A percentile compares a stretch with the other conserved stretches of the same genome.
Evolutionary conservation across 1,284 basidiomycete species (phyloP).

Genomic region (Cryptococcus wingfieldii): DNA sequence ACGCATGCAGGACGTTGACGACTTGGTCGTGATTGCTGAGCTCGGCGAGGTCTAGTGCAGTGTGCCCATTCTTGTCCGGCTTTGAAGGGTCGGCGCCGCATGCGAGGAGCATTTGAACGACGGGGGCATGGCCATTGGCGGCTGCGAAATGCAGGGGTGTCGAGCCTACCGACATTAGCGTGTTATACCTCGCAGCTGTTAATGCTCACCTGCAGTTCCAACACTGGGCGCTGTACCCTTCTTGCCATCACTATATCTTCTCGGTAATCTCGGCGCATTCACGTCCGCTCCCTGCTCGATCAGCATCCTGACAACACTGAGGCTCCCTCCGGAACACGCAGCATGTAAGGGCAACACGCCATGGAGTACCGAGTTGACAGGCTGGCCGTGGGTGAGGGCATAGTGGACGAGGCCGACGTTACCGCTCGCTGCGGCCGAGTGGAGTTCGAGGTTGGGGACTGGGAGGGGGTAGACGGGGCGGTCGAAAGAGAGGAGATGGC

Average conservation of each 20-base stretch:
- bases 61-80: constrained; percentile 79
- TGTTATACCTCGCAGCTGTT: neutral
- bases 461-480: constrained; percentile 11
- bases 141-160: constrained; percentile 93
- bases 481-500: constrained; percentile 1
- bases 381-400: constrained; percentile 86
- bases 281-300: constrained; percentile 89
- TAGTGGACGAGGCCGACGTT: constrained; percentile 61
- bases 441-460: constrained; percentile 82
- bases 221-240: constrained; percentile 58
- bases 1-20: constrained; percentile 45
- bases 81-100: constrained; percentile 72
- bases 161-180: constrained; percentile 55
- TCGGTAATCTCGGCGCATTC: constrained; percentile 68
- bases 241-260: constrained; percentile 65
- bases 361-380: constrained; percentile 85
- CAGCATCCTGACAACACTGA: constrained; percentile 74
- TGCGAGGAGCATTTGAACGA: constrained; percentile 70
- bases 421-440: constrained; percentile 80
- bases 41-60: constrained; percentile 57
- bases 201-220: constrained; percentile 56
- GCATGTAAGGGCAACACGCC: constrained; percentile 89
- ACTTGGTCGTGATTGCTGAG: constrained; percentile 50
- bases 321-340: constrained; percentile 79
- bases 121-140: constrained; percentile 75